Evolutionary conservation across 139 green algal genomes (phyloP).

Genomic region (Raphidocelis subcapitata): DNA sequence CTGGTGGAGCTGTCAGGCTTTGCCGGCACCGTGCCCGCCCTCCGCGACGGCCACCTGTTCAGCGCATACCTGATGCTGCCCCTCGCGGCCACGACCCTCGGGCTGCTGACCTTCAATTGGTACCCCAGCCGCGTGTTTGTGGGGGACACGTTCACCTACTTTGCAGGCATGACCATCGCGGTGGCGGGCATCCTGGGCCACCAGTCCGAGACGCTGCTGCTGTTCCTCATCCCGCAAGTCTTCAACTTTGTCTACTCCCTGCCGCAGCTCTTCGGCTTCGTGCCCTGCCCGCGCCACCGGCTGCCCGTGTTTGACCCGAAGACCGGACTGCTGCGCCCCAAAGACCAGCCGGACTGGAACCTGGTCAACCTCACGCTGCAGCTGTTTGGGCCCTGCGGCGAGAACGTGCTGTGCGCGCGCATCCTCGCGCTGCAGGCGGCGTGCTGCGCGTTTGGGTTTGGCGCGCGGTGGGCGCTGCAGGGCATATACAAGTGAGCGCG

Average conservation of each 20-base stretch:
- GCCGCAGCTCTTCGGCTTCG: constrained; percentile 95
- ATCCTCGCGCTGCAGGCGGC: constrained; percentile 83
- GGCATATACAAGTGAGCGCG: constrained; percentile 66
- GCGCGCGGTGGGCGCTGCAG: constrained; percentile 48
- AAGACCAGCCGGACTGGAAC: constrained; percentile 88
- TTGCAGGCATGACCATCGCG: constrained; percentile 97
- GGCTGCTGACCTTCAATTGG: constrained; percentile 91
- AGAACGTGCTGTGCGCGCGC: constrained; percentile 80
- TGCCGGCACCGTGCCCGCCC: constrained; percentile 17
- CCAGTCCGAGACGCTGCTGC: constrained; percentile 94
- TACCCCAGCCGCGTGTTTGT: constrained; percentile 90
- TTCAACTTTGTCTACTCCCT: constrained; percentile 98
- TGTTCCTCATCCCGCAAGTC: constrained; percentile 90
- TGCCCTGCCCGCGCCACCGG: constrained; percentile 93
- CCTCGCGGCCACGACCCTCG: constrained; percentile 78
- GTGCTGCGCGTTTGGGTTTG: constrained; percentile 69
- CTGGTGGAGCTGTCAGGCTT: constrained; percentile 52
- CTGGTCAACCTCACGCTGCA: constrained; percentile 93
- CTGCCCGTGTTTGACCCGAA: constrained; percentile 86
- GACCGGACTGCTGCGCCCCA: constrained; percentile 72
- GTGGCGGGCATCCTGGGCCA: constrained; percentile 97
- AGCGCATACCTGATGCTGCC: constrained; percentile 90
- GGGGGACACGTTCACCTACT: constrained; percentile 99
- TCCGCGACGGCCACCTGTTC: constrained; percentile 93
- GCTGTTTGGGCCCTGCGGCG: constrained; percentile 77